phyloP scores from a whole-genome alignment of 2,329 filamentous ascomycete species.

The Colletotrichum camelliae region DNA sequence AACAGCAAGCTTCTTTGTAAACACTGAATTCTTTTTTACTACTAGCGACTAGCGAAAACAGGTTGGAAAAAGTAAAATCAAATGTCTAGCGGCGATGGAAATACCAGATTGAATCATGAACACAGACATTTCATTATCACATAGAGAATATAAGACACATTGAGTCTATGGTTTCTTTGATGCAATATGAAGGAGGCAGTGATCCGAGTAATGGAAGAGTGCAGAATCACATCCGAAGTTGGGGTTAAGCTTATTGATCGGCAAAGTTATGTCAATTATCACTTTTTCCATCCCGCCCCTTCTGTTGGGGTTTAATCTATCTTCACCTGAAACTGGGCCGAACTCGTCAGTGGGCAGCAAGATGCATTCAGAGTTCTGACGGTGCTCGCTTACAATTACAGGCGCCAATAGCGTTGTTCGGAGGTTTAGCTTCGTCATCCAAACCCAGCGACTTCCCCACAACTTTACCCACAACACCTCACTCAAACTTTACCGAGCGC shows the following conservation, averaged over 20 bases:
- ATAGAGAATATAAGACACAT: not conserved
- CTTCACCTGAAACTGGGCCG: not conserved
- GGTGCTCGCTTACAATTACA: not conserved
- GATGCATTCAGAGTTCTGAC: not conserved
- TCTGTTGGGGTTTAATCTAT: not conserved
- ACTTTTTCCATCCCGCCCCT: not conserved
- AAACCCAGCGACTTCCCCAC: not conserved
- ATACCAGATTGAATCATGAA: not conserved
- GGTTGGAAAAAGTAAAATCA: not conserved
- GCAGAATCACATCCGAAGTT: not conserved
- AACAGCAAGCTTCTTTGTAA: not conserved
- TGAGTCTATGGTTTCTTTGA: not conserved
- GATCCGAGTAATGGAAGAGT: not conserved
- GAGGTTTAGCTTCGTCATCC: not conserved
- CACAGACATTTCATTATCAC: not conserved
- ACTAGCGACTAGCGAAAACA: not conserved
- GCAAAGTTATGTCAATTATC: not conserved
- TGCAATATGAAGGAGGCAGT: not conserved
- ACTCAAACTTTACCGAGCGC: not conserved
- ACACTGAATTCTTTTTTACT: not conserved
- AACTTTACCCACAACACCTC: not conserved
- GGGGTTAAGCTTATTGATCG: not conserved
- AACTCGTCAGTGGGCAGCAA: not conserved
- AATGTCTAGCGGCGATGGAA: not conserved
- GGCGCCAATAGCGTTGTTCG: not conserved